These are phyloP conservation scores for Aureobasidium sp. DNA, from an alignment of 2,329 filamentous ascomycete genomes.

Conservation along the genomic window DNA sequence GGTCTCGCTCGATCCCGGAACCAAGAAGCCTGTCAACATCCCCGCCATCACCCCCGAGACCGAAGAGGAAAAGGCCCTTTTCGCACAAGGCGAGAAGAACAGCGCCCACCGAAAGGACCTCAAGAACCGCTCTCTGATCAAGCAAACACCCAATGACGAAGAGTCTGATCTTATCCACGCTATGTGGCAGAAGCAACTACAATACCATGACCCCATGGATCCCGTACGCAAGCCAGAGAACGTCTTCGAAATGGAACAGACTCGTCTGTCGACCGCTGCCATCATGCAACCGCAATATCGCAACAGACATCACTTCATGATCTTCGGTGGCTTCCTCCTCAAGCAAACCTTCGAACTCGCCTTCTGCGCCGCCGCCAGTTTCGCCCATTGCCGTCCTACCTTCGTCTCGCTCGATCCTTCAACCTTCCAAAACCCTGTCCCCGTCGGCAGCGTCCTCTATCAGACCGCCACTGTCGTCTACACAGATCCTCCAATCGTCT, in stretches of 20 bases:
- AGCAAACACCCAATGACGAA: slow-evolving; percentile 60
- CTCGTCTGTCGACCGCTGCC: slow-evolving; percentile 54
- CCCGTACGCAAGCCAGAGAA: slow-evolving; percentile 47
- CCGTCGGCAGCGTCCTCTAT: slow-evolving; percentile 66
- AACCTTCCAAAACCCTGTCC: slow-evolving; percentile 67
- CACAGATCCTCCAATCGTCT: slow-evolving; percentile 52
- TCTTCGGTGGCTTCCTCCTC: slow-evolving; percentile 67
- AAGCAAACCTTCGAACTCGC: slow-evolving; percentile 69
- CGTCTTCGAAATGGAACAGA: slow-evolving; percentile 54
- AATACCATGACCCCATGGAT: slow-evolving; percentile 54
- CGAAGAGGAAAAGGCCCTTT: slow-evolving; percentile 56
- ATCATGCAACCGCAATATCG: slow-evolving; percentile 71
- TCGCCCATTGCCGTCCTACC: slow-evolving; percentile 59
- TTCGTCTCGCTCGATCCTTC: slow-evolving; percentile 66
- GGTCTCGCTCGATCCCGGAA: slow-evolving; percentile 62
- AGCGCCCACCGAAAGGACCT: slow-evolving; percentile 59
- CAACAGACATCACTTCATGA: slow-evolving; percentile 67
- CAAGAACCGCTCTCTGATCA: slow-evolving; percentile 51
- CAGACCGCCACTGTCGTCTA: slow-evolving; percentile 64
- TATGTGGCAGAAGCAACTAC: slow-evolving; percentile 62
- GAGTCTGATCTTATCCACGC: slow-evolving; percentile 65
- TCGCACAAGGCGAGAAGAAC: slow-evolving; percentile 55
- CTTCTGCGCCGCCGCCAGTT: slow-evolving; percentile 65
- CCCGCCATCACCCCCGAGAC: slow-evolving; percentile 55
- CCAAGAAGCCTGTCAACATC: slow-evolving; percentile 57